Base-by-base conservation (phyloP, 164 flowering plant species). In the Nelumbo lutea region DNA sequence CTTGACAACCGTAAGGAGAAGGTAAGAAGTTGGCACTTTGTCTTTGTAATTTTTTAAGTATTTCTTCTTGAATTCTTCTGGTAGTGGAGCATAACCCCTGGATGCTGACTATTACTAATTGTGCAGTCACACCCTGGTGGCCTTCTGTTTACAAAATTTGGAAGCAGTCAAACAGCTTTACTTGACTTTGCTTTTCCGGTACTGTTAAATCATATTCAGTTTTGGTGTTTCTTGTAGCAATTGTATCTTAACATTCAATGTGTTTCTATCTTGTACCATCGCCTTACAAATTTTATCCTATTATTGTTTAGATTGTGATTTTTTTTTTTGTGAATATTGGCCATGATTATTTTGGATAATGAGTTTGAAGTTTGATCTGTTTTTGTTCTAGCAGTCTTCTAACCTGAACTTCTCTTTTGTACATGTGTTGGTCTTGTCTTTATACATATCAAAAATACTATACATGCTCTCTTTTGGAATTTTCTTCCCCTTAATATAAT, bases 1-100 rank as follows among this genome's bases (percentile, higher is more conserved):
- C 61, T 77, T 71, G 97, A 94, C 78, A 89, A 64, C 74, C 87
- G 85, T 2, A 91, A 87, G 79, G 97, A 93, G 76, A 94, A 94
- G 85, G 98, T 93, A 72, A 72, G 71, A n/a, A 60, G 2, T 47
- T 69, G 65, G 3, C 57, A 6, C 8, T 59, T 48, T 45, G 44
- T 11, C 46, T 55, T 56, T 43, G 14, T 53, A 2, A 53, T 13
- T 53, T 11, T 53, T 53, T 53, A 4, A 53, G 57, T 11, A 46
- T 55, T 38, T 59, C 10, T 40, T 27, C 39, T 27, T 6, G n/a
- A 2, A 15, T 57, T 1, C 10, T 39, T 9, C 2, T 9, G 27
- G 43, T 7, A 39, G 11, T 59, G 41, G 62, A 59, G 11, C 5
- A 4, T 43, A 59, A 2, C 9, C 11, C 10, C 9, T 40, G 7